Percentiles rank a stretch among this genome's conserved stretches.
phyloP scores from a whole-genome alignment of 129 eudicot species.

The Chrysanthemum lavandulifolium region DNA sequence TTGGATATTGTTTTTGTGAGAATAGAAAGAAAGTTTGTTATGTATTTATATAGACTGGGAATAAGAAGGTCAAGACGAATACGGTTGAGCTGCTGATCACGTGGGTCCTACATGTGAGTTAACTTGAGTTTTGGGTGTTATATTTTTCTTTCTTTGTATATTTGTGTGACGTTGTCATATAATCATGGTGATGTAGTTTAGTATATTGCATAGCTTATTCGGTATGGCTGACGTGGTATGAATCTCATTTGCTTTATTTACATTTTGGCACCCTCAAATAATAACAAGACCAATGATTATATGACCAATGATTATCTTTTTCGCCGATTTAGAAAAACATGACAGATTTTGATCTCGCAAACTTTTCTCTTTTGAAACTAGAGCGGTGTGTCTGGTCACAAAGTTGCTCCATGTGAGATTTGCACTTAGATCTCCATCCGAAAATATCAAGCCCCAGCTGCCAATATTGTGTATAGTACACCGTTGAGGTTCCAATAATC shows the following conservation, averaged over 20 bases:
- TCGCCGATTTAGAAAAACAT: too few species aligned
- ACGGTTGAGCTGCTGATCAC: conserved; percentile 10
- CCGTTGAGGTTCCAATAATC: too few species aligned
- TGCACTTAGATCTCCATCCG: too few species aligned
- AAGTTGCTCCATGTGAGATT: too few species aligned
- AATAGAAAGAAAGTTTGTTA: not conserved
- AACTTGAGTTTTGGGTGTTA: conserved; percentile 21
- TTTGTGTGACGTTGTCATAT: conserved; percentile 12
- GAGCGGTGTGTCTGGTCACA: too few species aligned
- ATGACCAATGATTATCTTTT: not conserved
- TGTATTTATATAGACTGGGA: conserved; percentile 14
- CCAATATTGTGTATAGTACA: too few species aligned
- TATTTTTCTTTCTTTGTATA: not conserved
- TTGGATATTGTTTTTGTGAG: conserved; percentile 2
- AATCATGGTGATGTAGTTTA: conserved; percentile 15
- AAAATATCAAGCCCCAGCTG: too few species aligned
- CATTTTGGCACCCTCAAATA: not conserved
- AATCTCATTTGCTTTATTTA: too few species aligned
- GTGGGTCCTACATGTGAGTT: conserved; percentile 20
- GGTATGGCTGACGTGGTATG: conserved; percentile 28
- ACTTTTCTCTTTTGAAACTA: too few species aligned
- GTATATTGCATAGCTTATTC: conserved; percentile 13
- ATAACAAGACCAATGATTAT: not conserved
- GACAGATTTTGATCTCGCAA: too few species aligned
- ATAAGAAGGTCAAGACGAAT: conserved; percentile 25